Evolutionary conservation across 2,329 filamentous ascomycete species (phyloP).

Genomic region (Botryotinia convoluta): DNA sequence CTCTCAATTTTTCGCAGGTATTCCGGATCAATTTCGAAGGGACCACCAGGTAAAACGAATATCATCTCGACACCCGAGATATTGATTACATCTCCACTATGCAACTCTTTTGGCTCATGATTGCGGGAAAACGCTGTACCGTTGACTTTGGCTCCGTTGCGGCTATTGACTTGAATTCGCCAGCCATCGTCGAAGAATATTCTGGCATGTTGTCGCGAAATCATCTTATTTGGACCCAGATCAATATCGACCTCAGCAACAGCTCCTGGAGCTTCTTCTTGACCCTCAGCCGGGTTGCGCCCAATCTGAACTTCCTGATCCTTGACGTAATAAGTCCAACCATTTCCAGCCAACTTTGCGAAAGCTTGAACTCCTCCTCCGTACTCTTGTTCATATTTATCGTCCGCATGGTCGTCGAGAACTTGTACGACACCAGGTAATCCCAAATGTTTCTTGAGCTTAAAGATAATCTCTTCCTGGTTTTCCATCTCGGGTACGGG

Average conservation of each 20-base stretch:
- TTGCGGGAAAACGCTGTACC: slow-evolving; percentile 68
- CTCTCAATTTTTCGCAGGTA: slow-evolving; percentile 66
- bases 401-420: slow-evolving; percentile 61
- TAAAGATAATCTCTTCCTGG: slow-evolving; percentile 44
- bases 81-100: slow-evolving; percentile 87
- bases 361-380: slow-evolving; percentile 68
- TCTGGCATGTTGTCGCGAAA: slow-evolving; percentile 73
- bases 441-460: slow-evolving; percentile 31
- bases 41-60: slow-evolving; percentile 80
- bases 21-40: slow-evolving; percentile 64
- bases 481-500: slow-evolving; percentile 43
- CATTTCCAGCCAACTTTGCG: slow-evolving; percentile 76
- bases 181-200: slow-evolving; percentile 75
- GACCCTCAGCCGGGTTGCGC: slow-evolving; percentile 41
- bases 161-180: slow-evolving; percentile 83
- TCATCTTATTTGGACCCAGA: slow-evolving; percentile 77
- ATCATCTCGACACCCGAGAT: slow-evolving; percentile 96
- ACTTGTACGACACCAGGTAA: slow-evolving; percentile 52
- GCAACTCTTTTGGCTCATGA: slow-evolving; percentile 55
- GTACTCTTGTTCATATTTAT: slow-evolving; percentile 57
- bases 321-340: slow-evolving; percentile 83
- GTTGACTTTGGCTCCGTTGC: slow-evolving; percentile 87
- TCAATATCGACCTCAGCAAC: slow-evolving; percentile 71
- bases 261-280: slow-evolving; percentile 38
- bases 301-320: slow-evolving; percentile 75